Percentiles rank a stretch among this genome's conserved stretches.
These are phyloP conservation scores for Scheffersomyces lignosus DNA, from an alignment of 805 yeast genomes.

Conservation along the genomic window DNA sequence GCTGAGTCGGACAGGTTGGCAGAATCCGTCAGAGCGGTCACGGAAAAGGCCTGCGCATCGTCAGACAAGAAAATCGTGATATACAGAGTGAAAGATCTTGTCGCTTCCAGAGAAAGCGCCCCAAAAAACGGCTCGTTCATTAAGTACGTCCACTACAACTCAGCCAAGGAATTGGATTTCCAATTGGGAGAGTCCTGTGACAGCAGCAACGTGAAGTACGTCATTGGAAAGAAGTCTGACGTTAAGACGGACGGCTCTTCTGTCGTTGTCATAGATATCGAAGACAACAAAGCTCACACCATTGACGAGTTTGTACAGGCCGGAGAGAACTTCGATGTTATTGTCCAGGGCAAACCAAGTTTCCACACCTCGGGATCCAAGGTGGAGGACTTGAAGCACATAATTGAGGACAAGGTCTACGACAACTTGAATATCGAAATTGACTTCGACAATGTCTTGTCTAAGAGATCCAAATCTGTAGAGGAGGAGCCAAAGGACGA, in stretches of 20 bases:
- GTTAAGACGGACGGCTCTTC: constrained; percentile 5
- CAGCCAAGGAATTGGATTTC: constrained; percentile 17
- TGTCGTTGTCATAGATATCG: constrained; percentile 24
- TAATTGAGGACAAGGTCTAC: constrained; percentile 19
- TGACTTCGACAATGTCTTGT: constrained; percentile 14
- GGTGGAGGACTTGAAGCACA: constrained; percentile 21
- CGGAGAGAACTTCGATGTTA: constrained; percentile 10
- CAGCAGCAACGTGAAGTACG: constrained; percentile 4
- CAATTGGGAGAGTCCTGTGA: constrained; percentile 11
- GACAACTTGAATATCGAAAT: constrained; percentile 21
- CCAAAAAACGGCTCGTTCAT: constrained; percentile 9
- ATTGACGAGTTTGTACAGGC: constrained; percentile 18
- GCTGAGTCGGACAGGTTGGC: constrained; percentile 20
- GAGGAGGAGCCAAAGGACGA: constrained; percentile 5
- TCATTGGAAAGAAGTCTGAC: constrained; percentile 1
- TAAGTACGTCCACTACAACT: constrained; percentile 20
- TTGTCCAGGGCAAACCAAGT: constrained; percentile 33
- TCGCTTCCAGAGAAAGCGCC: background rate
- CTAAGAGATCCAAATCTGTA: constrained; percentile 15
- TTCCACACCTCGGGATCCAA: constrained; percentile 22
- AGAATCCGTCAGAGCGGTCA: constrained; percentile 13
- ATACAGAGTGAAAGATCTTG: constrained; percentile 26
- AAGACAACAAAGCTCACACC: constrained; percentile 16
- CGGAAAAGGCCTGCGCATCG: constrained; percentile 18
- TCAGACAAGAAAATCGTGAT: constrained; percentile 14